phyloP scores from a whole-genome alignment of 2,329 filamentous ascomycete species.

The Ophiostoma ips region DNA sequence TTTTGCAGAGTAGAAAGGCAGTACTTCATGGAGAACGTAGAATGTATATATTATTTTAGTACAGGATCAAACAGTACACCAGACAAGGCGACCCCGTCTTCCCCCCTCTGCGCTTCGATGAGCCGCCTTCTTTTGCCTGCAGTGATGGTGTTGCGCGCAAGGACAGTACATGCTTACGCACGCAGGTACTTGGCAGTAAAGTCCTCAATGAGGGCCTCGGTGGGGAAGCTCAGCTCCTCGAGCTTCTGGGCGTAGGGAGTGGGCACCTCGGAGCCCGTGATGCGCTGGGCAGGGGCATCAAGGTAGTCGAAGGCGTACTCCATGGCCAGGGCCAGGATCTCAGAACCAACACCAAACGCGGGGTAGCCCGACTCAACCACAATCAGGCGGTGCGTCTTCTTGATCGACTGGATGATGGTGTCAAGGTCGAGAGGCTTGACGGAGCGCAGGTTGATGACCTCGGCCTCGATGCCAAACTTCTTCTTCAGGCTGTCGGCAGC shows the following conservation, averaged over 20 bases:
- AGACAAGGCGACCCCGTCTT: not conserved
- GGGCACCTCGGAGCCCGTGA: constrained; percentile 93
- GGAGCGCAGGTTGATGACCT: constrained; percentile 96
- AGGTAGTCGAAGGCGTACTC: constrained; percentile 99
- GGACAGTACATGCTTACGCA: constrained; percentile 26
- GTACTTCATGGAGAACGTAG: not conserved
- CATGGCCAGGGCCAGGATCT: constrained; percentile 89
- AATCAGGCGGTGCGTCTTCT: constrained; percentile 93
- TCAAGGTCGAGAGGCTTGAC: constrained; percentile 95
- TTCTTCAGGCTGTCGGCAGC: constrained; percentile 87
- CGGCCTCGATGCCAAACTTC: constrained; percentile 89
- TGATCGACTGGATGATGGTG: constrained; percentile 88
- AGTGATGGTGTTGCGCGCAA: not conserved
- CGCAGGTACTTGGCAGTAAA: constrained; percentile 82
- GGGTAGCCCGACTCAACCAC: constrained; percentile 93
- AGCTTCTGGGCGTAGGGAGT: constrained; percentile 89
- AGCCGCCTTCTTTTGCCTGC: too few species aligned
- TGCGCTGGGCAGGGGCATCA: constrained; percentile 79
- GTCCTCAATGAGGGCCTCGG: constrained; percentile 71
- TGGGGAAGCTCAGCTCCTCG: constrained; percentile 92
- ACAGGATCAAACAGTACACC: constrained; percentile 1
- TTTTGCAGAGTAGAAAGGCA: not conserved
- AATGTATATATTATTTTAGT: not conserved
- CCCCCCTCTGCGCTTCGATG: too few species aligned
- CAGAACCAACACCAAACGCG: constrained; percentile 79